Conservation (phyloP, 2,329 filamentous ascomycete species). For the Reticulascus tulasneorum region DNA sequence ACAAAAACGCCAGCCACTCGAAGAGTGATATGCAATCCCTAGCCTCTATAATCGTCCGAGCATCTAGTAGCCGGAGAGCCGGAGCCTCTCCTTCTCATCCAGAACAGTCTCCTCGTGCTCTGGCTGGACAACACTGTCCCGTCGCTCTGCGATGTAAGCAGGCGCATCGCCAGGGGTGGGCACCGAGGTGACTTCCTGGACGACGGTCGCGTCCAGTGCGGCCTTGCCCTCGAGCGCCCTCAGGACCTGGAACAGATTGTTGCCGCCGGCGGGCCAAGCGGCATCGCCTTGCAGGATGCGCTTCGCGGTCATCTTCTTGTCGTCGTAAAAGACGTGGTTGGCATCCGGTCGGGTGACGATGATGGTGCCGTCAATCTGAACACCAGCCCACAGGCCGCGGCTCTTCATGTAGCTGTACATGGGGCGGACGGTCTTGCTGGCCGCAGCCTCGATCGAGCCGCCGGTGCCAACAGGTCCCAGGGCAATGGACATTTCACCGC, state of each 20-base stretch:
- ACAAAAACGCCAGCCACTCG: not conserved
- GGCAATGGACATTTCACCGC: conserved; percentile 66
- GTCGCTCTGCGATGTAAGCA: conserved; percentile 4
- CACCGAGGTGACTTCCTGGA: conserved; percentile 21
- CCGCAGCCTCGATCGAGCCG: conserved; percentile 45
- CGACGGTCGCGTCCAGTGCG: conserved; percentile 20
- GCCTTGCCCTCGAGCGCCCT: conserved; percentile 31
- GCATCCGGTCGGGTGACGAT: conserved; percentile 73
- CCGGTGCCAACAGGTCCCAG: conserved; percentile 58
- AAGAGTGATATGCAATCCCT: too few relatives aligned
- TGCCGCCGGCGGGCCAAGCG: conserved; percentile 34
- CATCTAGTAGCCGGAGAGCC: not conserved
- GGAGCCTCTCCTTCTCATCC: conserved; percentile 10
- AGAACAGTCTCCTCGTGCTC: conserved; percentile 6
- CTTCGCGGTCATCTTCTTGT: conserved; percentile 36
- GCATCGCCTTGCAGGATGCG: conserved; percentile 32
- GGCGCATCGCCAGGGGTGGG: conserved; percentile 17
- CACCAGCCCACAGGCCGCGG: conserved; percentile 72
- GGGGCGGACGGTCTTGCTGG: conserved; percentile 42
- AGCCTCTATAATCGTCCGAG: too few relatives aligned
- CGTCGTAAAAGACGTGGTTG: conserved; percentile 73
- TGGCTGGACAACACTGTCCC: conserved; percentile 3
- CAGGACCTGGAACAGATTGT: conserved; percentile 34
- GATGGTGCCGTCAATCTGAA: conserved; percentile 77
- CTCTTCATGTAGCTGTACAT: conserved; percentile 82